A percentile compares a stretch with the other conserved stretches of the same genome.
Evolutionary conservation across 139 green algal genomes (phyloP).

Genomic region (Ulvella scutata): DNA sequence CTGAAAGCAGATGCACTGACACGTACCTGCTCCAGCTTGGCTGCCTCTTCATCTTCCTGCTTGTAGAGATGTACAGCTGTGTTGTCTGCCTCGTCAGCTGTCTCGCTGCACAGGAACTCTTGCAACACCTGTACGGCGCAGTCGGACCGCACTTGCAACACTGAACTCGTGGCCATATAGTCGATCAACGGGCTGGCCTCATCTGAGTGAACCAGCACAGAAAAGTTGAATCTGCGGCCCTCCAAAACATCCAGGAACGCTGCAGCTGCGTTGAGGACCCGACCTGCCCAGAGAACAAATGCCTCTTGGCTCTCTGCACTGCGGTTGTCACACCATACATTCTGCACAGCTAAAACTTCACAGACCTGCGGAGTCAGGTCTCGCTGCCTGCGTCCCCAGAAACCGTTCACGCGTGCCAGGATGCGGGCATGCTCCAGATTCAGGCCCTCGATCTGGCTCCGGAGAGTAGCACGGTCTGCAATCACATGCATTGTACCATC

Average conservation of each 20-base stretch:
- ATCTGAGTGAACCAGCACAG: constrained; percentile 64
- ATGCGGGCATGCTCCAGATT: constrained; percentile 53
- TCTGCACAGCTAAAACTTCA: constrained; percentile 50
- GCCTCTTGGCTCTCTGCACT: constrained; percentile 50
- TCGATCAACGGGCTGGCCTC: constrained; percentile 47
- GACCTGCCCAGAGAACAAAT: constrained; percentile 78
- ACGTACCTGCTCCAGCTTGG: neutral
- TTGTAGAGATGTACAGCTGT: neutral
- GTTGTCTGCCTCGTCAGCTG: neutral
- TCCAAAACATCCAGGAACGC: constrained; percentile 7
- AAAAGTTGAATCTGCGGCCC: constrained; percentile 45
- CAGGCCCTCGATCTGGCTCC: constrained; percentile 25
- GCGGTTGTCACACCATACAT: constrained; percentile 64
- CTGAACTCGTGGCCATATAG: constrained; percentile 44
- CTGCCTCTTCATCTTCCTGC: neutral
- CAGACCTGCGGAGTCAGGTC: constrained; percentile 41
- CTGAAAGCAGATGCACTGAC: no score
- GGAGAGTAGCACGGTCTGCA: constrained; percentile 28
- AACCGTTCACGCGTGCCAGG: constrained; percentile 40
- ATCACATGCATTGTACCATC: constrained; percentile 63
- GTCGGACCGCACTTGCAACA: constrained; percentile 72
- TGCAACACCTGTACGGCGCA: constrained; percentile 52
- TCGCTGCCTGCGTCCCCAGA: constrained; percentile 49
- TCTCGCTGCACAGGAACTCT: constrained; percentile 37
- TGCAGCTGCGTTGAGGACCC: constrained; percentile 38